Evolutionary conservation across 106 monocot species (phyloP), one percentile per base, ranked within the genome.

Genomic region (Acorus gramineus): DNA sequence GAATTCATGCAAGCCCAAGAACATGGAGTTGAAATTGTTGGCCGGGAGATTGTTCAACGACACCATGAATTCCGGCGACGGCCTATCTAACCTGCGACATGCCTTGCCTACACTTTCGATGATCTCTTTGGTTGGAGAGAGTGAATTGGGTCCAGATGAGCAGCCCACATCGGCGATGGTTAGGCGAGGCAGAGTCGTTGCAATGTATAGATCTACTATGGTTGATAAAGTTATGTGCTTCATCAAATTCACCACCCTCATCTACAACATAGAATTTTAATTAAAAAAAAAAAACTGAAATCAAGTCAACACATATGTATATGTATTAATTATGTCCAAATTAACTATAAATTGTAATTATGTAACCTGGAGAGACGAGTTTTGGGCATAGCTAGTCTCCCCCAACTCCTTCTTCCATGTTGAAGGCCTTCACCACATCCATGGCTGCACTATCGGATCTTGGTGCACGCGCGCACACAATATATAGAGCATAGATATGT

Each of bases 101-200:
- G 9, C 42, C 5, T 28, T 3, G 11, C 49, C 14, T 13, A 11
- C 48, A 12, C n/a, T n/a, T n/a, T 50, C 63, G 11, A 49, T 50
- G 50, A 42, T 6, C 2, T 50, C 49, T 2, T n/a, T 50, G 63
- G 49, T 14, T 28, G 28, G 7, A 14, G 51, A 14, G 50, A 63
- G 9, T 0, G 74, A 5, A 10, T 74, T 74, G 2, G 59, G 60
- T 2, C 74, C 67, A 3, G 61, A 61, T 14, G 74, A 67, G 59
- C 74, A 74, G 7, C 74, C 74, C n/a, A 74, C 14, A 14, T 74
- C 74, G 5, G 67, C 74, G 8, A 74, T 67, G 52, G 1, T 28
- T 4, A 72, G n/a, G 48, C 3, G 12, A 11, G 60, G 47, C 2
- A 46, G 46, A 7, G 7, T 3, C 4, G 6, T 62, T 61, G 3